These are phyloP conservation scores for Suillus variegatus DNA, from an alignment of 768 basidiomycete species.

Conservation along the genomic window DNA sequence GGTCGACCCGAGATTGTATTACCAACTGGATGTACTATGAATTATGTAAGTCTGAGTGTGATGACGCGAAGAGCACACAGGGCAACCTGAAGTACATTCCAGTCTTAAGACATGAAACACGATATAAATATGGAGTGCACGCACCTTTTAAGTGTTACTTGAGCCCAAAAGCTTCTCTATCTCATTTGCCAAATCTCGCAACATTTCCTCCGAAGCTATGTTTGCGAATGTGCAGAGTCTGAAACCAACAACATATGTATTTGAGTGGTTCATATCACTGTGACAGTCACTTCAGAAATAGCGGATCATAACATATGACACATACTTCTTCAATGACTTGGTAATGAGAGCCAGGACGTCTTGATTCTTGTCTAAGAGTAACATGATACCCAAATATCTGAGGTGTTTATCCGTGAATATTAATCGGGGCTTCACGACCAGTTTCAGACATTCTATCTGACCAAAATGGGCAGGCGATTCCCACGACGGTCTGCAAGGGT, in stretches of 20 bases:
- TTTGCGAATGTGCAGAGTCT: conserved; percentile 98
- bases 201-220: conserved; percentile 99
- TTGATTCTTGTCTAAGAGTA: conserved; percentile 95
- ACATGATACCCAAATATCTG: conserved; percentile 97
- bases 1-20: too few species aligned
- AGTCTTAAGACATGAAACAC: neutral
- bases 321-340: conserved; percentile 96
- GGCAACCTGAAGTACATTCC: conserved; percentile 63
- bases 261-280: conserved; percentile 99
- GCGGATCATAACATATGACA: conserved; percentile 11
- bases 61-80: conserved; percentile 93
- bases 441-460: conserved; percentile 95
- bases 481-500: conserved; percentile 82
- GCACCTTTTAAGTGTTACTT: conserved; percentile 97
- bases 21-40: too few species aligned
- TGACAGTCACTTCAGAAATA: conserved; percentile 14
- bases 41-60: conserved; percentile 24
- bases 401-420: conserved; percentile 93
- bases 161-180: conserved; percentile 97
- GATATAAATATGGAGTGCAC: conserved; percentile 15
- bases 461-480: conserved; percentile 97
- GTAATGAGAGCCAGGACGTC: conserved; percentile 97
- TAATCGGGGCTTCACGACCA: conserved; percentile 95
- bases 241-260: conserved; percentile 98
- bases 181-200: conserved; percentile 95